A percentile compares a stretch with the other conserved stretches of the same genome.
Conservation (phyloP, 768 basidiomycete genomes). For the Boletellus sp. region DNA sequence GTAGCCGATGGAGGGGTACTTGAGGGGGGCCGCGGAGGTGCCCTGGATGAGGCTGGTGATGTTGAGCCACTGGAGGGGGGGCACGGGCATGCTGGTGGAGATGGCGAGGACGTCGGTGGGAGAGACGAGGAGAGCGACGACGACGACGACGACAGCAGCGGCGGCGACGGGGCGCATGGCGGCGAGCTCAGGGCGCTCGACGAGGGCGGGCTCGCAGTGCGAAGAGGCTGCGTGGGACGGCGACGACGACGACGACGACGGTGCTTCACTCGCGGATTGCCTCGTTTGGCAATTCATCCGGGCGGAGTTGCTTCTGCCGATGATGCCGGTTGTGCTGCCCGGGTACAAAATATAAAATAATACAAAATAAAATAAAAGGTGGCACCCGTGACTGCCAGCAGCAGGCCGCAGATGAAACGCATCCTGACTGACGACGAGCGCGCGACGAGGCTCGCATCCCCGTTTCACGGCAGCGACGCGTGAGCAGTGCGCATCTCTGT, state of each 20-base stretch:
- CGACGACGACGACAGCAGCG: slow-evolving; percentile 9
- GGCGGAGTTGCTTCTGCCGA: slow-evolving; percentile 12
- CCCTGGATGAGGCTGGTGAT: slow-evolving; percentile 55
- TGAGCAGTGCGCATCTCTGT: slow-evolving; percentile 18
- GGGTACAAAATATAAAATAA: not conserved
- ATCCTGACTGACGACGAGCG: slow-evolving; percentile 32
- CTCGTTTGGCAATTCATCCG: slow-evolving; percentile 5
- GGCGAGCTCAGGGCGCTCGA: slow-evolving; percentile 23
- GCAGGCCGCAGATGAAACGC: slow-evolving; percentile 30
- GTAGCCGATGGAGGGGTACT: slow-evolving; percentile 67
- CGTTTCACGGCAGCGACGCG: slow-evolving; percentile 22
- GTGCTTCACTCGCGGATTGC: slow-evolving; percentile 7
- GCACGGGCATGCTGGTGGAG: slow-evolving; percentile 46
- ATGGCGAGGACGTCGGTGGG: slow-evolving; percentile 42
- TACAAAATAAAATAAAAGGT: too few relatives aligned
- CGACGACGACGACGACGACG: slow-evolving; percentile 8
- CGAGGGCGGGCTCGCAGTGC: slow-evolving; percentile 25
- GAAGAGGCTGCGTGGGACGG: slow-evolving; percentile 3
- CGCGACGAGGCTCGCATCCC: slow-evolving; percentile 22
- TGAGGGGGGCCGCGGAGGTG: slow-evolving; percentile 55
- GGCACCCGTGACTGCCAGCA: not conserved
- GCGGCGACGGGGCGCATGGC: not conserved
- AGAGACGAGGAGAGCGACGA: slow-evolving; percentile 12
- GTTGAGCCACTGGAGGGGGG: slow-evolving; percentile 62
- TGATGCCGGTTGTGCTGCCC: not conserved